Conservation (phyloP, 441 rosid genomes). For the Erodium texanum region DNA sequence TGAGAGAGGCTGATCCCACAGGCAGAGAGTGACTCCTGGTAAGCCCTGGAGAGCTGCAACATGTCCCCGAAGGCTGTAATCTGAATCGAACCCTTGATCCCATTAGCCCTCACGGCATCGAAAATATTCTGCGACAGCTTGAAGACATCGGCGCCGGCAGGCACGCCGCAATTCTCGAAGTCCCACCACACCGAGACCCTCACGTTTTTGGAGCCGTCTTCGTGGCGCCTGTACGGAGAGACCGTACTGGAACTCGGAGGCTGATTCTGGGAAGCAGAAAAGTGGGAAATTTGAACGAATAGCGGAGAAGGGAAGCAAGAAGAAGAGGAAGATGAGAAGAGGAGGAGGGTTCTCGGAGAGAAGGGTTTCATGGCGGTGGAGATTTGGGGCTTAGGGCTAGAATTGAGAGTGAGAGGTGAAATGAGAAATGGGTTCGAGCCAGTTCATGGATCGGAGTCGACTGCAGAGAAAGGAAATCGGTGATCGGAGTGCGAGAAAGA, state of each 20-base stretch:
- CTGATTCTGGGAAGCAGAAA: constrained; percentile 22
- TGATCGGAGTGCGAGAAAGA: too few relatives aligned
- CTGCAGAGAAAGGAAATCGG: too few relatives aligned
- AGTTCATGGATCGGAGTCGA: neutral
- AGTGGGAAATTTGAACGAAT: constrained; percentile 21
- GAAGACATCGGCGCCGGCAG: constrained; percentile 50
- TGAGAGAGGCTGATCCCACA: constrained; percentile 67
- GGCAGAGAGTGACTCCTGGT: constrained; percentile 64
- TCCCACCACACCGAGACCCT: constrained; percentile 96
- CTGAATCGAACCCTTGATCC: constrained; percentile 79
- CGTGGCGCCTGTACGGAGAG: constrained; percentile 17
- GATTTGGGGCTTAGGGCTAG: neutral
- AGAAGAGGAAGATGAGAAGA: neutral
- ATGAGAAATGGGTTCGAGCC: neutral
- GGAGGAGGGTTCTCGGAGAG: constrained; percentile 8
- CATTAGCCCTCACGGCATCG: constrained; percentile 53
- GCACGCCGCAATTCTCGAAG: constrained; percentile 72
- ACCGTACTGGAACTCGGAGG: neutral
- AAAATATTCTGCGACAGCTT: constrained; percentile 47
- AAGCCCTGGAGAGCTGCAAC: constrained; percentile 49
- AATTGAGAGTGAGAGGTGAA: too few relatives aligned
- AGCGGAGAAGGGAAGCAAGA: neutral
- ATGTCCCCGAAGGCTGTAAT: constrained; percentile 82
- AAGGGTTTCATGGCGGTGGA: constrained; percentile 13
- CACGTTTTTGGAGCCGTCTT: constrained; percentile 36